Evolutionary conservation across 2,329 filamentous ascomycete species (phyloP).

Genomic region (Pseudogymnoascus sp.): DNA sequence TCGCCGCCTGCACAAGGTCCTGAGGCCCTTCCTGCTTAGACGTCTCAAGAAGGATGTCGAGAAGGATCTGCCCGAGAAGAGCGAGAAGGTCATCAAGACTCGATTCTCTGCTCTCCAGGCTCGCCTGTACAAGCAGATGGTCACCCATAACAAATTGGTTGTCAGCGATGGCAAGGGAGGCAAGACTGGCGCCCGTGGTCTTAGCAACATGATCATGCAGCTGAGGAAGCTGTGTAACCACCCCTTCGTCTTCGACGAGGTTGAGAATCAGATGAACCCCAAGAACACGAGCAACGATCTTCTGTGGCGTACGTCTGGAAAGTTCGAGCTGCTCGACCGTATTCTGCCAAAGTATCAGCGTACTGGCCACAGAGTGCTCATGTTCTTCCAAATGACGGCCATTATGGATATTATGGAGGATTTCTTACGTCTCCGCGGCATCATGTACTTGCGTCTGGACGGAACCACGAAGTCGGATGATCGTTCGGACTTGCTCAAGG

Average conservation of each 20-base stretch:
- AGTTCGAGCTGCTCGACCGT: constrained; percentile 91
- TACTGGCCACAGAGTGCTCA: constrained; percentile 88
- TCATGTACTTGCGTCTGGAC: constrained; percentile 85
- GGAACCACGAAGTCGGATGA: constrained; percentile 97
- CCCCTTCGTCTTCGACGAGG: constrained; percentile 95
- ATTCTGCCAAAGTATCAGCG: constrained; percentile 87
- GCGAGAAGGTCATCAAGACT: constrained; percentile 98
- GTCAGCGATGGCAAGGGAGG: constrained; percentile 93
- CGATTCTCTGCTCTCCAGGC: constrained; percentile 92
- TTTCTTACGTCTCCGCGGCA: constrained; percentile 74
- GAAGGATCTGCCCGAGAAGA: constrained; percentile 97
- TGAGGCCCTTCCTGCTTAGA: constrained; percentile 92
- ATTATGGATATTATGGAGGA: constrained; percentile 99
- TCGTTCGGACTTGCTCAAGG: constrained; percentile 77
- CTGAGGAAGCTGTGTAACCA: constrained; percentile 97
- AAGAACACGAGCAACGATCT: constrained; percentile 80
- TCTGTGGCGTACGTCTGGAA: constrained; percentile 90
- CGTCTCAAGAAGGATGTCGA: constrained; percentile 99
- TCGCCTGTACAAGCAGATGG: constrained; percentile 94
- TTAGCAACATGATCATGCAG: constrained; percentile 99
- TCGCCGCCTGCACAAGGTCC: constrained; percentile 93
- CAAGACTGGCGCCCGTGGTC: constrained; percentile 84
- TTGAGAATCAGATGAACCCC: constrained; percentile 97
- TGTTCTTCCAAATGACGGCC: constrained; percentile 99
- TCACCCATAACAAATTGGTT: constrained; percentile 87